Evolutionary conservation across 2,329 filamentous ascomycete species (phyloP), one percentile per base, ranked within the genome.

Genomic region (Periconia sp.): DNA sequence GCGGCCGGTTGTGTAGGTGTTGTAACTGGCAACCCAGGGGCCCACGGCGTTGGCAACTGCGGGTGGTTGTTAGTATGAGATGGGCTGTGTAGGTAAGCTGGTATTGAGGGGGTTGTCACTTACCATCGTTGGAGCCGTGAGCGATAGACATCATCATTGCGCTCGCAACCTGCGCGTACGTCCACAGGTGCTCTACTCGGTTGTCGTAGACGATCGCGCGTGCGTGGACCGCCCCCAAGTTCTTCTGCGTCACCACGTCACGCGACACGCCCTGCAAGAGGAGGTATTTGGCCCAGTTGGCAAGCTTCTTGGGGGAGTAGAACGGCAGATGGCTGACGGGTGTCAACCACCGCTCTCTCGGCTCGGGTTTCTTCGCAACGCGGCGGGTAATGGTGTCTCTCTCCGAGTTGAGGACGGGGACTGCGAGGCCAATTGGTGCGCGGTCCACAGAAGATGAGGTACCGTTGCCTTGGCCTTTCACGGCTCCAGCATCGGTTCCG

Each of bases 71-170:
- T 37, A 37, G 33, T n/a, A 37, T 14, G 15, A 5, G 33, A 37
- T n/a, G 33, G 15, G n/a, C 37, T 8, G 15, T 13, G 40, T 33
- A 37, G 17, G 6, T n/a, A n/a, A n/a, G n/a, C n/a, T n/a, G n/a
- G n/a, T 20, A 33, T 8, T 31, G 17, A 19, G 7, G 8, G 3
- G 3, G 23, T 19, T 18, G 15, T 31, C 49, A 37, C 33, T 37
- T 37, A 55, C 50, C 63, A 47, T 91, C 88, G 69, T 91, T 91
- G 67, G 88, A 86, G 50, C 88, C 88, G 76, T 91, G 81, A 1
- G 80, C 80, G 50, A 80, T 65, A 5, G 63, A 66, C 27, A 63
- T 62, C 53, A 63, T 68, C 52, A 61, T 64, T 9, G 63, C 65
- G 19, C 63, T 81, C 41, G 81, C 59, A 49, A 82, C 66, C 67